A percentile compares a stretch with the other conserved stretches of the same genome.
Evolutionary conservation across 2,329 filamentous ascomycete genomes (phyloP).

Genomic region (Claviceps sp.): DNA sequence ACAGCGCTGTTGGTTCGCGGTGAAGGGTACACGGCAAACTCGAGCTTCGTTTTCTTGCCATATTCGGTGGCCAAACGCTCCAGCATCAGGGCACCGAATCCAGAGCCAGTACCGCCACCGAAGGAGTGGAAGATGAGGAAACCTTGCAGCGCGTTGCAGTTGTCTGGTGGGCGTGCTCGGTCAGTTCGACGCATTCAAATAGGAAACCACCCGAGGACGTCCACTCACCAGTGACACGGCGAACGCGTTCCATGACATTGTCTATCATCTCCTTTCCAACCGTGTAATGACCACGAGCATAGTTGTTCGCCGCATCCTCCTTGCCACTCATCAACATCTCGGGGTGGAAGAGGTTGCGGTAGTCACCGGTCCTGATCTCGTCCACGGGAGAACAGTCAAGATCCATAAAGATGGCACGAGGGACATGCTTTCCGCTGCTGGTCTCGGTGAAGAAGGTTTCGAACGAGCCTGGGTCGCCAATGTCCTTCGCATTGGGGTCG

Average conservation of each 20-base stretch:
- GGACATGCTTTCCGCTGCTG: slow-evolving; percentile 57
- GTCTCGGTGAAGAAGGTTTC: slow-evolving; percentile 67
- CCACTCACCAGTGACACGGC: slow-evolving; percentile 51
- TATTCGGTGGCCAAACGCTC: slow-evolving; percentile 63
- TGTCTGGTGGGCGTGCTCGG: slow-evolving; percentile 34
- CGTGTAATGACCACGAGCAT: slow-evolving; percentile 63
- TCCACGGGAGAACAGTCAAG: slow-evolving; percentile 61
- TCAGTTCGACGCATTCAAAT: slow-evolving; percentile 9
- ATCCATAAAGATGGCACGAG: slow-evolving; percentile 59
- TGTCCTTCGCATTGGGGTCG: slow-evolving; percentile 46
- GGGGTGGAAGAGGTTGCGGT: slow-evolving; percentile 59
- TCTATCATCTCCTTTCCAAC: slow-evolving; percentile 67
- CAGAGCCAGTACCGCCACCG: slow-evolving; percentile 58
- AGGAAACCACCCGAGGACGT: neutral
- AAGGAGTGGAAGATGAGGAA: slow-evolving; percentile 68
- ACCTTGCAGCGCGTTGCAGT: slow-evolving; percentile 59
- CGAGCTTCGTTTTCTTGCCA: slow-evolving; percentile 66
- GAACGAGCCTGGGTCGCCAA: slow-evolving; percentile 49
- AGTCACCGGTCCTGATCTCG: slow-evolving; percentile 56
- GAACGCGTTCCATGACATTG: slow-evolving; percentile 54
- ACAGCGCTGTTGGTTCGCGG: slow-evolving; percentile 57
- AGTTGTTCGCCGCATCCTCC: slow-evolving; percentile 69
- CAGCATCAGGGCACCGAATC: slow-evolving; percentile 58
- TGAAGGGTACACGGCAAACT: slow-evolving; percentile 60
- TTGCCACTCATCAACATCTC: slow-evolving; percentile 61